Evolutionary conservation across 169 alveolate genomes (phyloP), one percentile per base, ranked within the genome.

Genomic region (Cardiosporidium cionae): DNA sequence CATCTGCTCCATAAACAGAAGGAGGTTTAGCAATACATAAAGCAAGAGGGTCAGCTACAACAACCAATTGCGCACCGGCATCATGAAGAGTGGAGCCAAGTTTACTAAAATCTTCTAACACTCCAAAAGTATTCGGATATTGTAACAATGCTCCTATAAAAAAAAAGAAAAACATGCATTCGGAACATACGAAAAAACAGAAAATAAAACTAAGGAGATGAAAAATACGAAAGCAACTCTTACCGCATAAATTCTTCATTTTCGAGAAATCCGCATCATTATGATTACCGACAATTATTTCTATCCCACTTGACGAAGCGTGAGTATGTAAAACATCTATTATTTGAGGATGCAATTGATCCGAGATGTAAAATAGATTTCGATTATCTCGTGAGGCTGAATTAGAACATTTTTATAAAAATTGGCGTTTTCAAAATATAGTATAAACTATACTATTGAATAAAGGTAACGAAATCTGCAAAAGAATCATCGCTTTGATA

Each of bases 1-100:
- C 87, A 79, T 89, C 92, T 31, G 93, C 96, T 0, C 94, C 94
- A 87, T 85, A 84, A 25, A 53, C 78, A 29, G 88, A 84, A 1
- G 92, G 94, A 16, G 92, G 68, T 81, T 83, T 87, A 58, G 75
- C 52, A 16, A 81, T 27, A 2, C 80, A 34, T 1, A 88, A 75
- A 27, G 88, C 72, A 9, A 88, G 73, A 27, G 90, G 83, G 67
- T 91, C 96, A 25, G 90, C 81, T 16, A 89, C 87, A 32, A 87
- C 82, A 66, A 87, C 80, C 22, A 88, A 68, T 52, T 76, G 73
- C 16, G 79, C 86, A 25, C 78, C 79, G 32, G 71, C 31, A 52
- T 65, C 81, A 37, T 83, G 85, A 27, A 82, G 76, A 52, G 79
- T 76, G 0, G 65, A 72, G 37, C 85, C 87, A 23, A 89, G 34